Conservation (phyloP, 2,329 filamentous ascomycete genomes). For the Fusarium praegraminearum region DNA sequence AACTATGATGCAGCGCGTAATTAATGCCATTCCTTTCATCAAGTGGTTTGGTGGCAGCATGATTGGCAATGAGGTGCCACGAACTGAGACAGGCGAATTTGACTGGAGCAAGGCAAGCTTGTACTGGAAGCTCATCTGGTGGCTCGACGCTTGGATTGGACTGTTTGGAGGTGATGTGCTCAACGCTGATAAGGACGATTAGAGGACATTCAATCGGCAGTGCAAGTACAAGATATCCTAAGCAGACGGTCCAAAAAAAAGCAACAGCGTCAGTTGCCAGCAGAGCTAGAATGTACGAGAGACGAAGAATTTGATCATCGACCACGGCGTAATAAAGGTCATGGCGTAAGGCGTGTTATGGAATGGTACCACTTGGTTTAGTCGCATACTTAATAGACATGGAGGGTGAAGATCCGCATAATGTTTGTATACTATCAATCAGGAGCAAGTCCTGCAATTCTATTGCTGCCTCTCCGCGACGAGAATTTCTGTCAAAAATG, state of each 20-base stretch:
- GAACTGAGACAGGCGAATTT: slow-evolving; percentile 79
- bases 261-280: slow-evolving; percentile 1
- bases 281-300: slow-evolving; percentile 42
- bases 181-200: slow-evolving; percentile 70
- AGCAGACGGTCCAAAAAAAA: slow-evolving; percentile 3
- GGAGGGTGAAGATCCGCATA: slow-evolving; percentile 38
- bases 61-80: slow-evolving; percentile 81
- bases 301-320: slow-evolving; percentile 45
- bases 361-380: slow-evolving; percentile 29
- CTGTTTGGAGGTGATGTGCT: slow-evolving; percentile 71
- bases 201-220: slow-evolving; percentile 25
- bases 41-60: slow-evolving; percentile 78
- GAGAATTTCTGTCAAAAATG: slow-evolving; percentile 40
- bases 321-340: slow-evolving; percentile 40
- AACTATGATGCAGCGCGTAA: slow-evolving; percentile 71
- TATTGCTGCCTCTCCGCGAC: slow-evolving; percentile 35
- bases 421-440: slow-evolving; percentile 44
- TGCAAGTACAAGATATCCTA: slow-evolving; percentile 17
- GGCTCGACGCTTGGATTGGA: slow-evolving; percentile 68
- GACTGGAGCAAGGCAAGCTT: slow-evolving; percentile 77
- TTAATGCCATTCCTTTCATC: slow-evolving; percentile 75
- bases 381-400: slow-evolving; percentile 40
- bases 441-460: slow-evolving; percentile 43
- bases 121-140: slow-evolving; percentile 76
- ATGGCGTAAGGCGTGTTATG: slow-evolving; percentile 46